These are phyloP conservation scores for Pascua sp. DNA, from an alignment of 1,284 basidiomycete genomes.

Conservation along the genomic window DNA sequence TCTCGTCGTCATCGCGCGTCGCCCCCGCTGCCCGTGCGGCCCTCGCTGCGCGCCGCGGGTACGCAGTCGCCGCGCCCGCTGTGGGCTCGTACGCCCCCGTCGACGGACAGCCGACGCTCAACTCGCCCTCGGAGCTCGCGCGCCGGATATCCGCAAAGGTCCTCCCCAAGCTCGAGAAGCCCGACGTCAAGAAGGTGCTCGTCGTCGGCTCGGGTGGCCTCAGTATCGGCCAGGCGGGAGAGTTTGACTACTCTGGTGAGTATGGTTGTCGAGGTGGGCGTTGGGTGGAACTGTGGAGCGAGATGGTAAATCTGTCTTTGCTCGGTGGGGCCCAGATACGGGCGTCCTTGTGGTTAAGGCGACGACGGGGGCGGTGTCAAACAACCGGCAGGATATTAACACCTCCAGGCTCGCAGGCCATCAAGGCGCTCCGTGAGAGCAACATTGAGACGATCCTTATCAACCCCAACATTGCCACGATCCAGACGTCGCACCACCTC, in stretches of 20 bases:
- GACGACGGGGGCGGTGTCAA: background rate
- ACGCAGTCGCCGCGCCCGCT: slow-evolving; percentile 71
- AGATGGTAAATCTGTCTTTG: background rate
- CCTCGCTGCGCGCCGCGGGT: slow-evolving; percentile 13
- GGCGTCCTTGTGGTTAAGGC: background rate
- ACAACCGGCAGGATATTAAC: background rate
- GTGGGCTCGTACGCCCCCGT: slow-evolving; percentile 67
- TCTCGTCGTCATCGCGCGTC: background rate
- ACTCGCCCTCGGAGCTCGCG: slow-evolving; percentile 86
- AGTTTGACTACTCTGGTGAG: slow-evolving; percentile 95
- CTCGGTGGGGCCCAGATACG: no score
- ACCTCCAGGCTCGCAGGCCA: slow-evolving; percentile 73
- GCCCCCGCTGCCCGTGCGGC: background rate
- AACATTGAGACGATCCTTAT: slow-evolving; percentile 93
- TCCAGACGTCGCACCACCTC: slow-evolving; percentile 94
- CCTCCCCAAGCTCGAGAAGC: slow-evolving; percentile 70
- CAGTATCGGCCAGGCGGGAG: slow-evolving; percentile 96
- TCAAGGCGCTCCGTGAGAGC: slow-evolving; percentile 95
- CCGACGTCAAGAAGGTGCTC: slow-evolving; percentile 88
- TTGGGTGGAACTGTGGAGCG: background rate
- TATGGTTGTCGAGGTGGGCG: background rate
- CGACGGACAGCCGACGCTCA: slow-evolving; percentile 74
- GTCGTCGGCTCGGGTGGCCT: slow-evolving; percentile 96
- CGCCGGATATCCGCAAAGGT: slow-evolving; percentile 87
- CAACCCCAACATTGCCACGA: slow-evolving; percentile 96